Percentiles rank a stretch among this genome's conserved stretches.
Evolutionary conservation across 805 yeast genomes (phyloP).

Genomic region (Danielozyma ontarioensis): DNA sequence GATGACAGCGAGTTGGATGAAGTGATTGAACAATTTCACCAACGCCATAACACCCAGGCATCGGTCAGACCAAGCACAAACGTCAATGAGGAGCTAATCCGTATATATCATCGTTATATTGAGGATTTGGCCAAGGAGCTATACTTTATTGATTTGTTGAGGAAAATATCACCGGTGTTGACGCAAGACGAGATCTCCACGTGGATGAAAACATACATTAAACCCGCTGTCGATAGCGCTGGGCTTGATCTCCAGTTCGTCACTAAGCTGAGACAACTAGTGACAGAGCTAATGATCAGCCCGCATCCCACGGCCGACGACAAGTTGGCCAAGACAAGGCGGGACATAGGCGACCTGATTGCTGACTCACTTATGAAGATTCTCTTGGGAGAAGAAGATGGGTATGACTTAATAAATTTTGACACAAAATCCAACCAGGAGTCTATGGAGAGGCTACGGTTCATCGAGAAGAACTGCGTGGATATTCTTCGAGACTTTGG

Average conservation of each 20-base stretch:
- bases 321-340: constrained; percentile 12
- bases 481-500: constrained; percentile 40
- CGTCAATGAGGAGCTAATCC: constrained; percentile 32
- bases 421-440: constrained; percentile 21
- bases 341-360: constrained; percentile 14
- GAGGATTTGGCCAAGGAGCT: constrained; percentile 27
- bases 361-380: constrained; percentile 20
- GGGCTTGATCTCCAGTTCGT: constrained; percentile 42
- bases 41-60: constrained; percentile 28
- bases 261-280: constrained; percentile 21
- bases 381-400: constrained; percentile 15
- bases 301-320: constrained; percentile 15
- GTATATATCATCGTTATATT: constrained; percentile 27
- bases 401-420: constrained; percentile 13
- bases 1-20: constrained; percentile 1
- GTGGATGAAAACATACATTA: constrained; percentile 48
- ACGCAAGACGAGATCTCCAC: constrained; percentile 26
- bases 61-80: constrained; percentile 22
- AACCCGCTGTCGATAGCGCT: constrained; percentile 55
- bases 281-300: constrained; percentile 15
- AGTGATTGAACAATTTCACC: background rate
- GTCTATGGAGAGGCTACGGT: constrained; percentile 45
- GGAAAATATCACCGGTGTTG: constrained; percentile 26
- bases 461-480: constrained; percentile 41
- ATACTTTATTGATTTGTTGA: constrained; percentile 35